These are phyloP conservation scores for Stagonosporopsis chrysanthemi DNA, from an alignment of 2,329 filamentous ascomycete species.

Conservation along the genomic window DNA sequence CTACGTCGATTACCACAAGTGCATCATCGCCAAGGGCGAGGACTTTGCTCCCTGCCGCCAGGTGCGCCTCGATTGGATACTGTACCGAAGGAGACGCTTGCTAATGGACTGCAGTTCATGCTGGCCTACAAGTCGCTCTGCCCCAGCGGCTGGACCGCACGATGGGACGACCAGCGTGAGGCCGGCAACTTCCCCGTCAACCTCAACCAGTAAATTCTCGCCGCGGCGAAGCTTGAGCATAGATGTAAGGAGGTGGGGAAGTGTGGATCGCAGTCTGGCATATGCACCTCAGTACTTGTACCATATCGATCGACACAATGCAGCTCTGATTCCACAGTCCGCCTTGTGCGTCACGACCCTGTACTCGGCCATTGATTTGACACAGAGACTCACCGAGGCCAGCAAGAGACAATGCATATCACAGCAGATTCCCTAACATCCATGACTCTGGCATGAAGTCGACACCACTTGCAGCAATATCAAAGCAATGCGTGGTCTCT, in stretches of 20 bases:
- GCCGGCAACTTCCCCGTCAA: conserved; percentile 51
- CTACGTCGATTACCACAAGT: conserved; percentile 99
- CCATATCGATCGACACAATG: conserved; percentile 41
- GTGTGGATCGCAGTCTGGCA: conserved; percentile 35
- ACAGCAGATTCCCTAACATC: no score
- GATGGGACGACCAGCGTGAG: conserved; percentile 99
- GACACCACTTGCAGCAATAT: not conserved
- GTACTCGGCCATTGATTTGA: not conserved
- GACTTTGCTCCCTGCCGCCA: conserved; percentile 97
- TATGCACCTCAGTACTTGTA: conserved; percentile 37
- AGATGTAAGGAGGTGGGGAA: conserved; percentile 28
- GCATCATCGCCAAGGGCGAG: conserved; percentile 97
- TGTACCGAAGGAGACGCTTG: not conserved
- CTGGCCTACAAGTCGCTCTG: conserved; percentile 96
- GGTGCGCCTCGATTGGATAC: conserved; percentile 61
- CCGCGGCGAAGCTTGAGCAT: conserved; percentile 20
- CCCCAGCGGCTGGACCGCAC: conserved; percentile 89
- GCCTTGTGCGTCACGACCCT: not conserved
- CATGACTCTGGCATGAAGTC: not conserved
- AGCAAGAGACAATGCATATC: not conserved
- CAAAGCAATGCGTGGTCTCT: not conserved
- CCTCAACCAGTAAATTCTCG: conserved; percentile 46
- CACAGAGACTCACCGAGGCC: not conserved
- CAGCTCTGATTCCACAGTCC: conserved; percentile 32
- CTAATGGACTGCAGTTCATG: conserved; percentile 73